phyloP scores from a whole-genome alignment of 805 yeast species.

The Lachancea lanzarotensis region DNA sequence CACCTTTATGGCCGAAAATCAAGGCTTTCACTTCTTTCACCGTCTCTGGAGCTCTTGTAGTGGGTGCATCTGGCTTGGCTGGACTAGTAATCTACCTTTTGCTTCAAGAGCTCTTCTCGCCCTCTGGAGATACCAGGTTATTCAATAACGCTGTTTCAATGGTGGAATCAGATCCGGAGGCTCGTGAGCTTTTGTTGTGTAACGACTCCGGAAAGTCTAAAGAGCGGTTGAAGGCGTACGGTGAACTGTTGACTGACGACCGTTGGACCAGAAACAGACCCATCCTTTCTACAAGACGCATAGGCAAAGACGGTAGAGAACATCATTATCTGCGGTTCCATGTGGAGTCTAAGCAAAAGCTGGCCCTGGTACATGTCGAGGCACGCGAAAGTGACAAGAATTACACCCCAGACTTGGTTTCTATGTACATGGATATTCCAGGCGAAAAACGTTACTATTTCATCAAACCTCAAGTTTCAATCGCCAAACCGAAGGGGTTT shows the following conservation, averaged over 20 bases:
- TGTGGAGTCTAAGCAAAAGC: constrained; percentile 61
- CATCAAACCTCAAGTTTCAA: constrained; percentile 53
- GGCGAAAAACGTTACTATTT: constrained; percentile 63
- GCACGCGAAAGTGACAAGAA: constrained; percentile 59
- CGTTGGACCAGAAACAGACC: constrained; percentile 90
- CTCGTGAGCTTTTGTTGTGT: constrained; percentile 52
- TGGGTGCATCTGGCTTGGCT: constrained; percentile 65
- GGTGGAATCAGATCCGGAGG: constrained; percentile 59
- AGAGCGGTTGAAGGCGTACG: constrained; percentile 72
- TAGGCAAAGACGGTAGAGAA: constrained; percentile 71
- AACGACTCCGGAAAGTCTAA: constrained; percentile 36
- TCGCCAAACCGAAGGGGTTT: constrained; percentile 50
- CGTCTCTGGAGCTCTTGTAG: constrained; percentile 52
- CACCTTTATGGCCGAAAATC: constrained; percentile 40
- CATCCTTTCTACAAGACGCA: constrained; percentile 55
- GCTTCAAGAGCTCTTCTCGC: constrained; percentile 73
- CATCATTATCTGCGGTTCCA: constrained; percentile 80
- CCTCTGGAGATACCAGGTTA: constrained; percentile 86
- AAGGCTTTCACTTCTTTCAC: constrained; percentile 57
- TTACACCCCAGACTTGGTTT: constrained; percentile 61
- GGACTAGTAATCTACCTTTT: constrained; percentile 65
- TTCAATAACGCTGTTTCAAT: constrained; percentile 80
- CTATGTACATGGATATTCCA: constrained; percentile 69
- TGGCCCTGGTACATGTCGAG: constrained; percentile 73
- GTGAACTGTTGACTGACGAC: constrained; percentile 58